Conservation (phyloP, 495 filamentous ascomycete genomes). For the Hypomontagnella monticulosa region DNA sequence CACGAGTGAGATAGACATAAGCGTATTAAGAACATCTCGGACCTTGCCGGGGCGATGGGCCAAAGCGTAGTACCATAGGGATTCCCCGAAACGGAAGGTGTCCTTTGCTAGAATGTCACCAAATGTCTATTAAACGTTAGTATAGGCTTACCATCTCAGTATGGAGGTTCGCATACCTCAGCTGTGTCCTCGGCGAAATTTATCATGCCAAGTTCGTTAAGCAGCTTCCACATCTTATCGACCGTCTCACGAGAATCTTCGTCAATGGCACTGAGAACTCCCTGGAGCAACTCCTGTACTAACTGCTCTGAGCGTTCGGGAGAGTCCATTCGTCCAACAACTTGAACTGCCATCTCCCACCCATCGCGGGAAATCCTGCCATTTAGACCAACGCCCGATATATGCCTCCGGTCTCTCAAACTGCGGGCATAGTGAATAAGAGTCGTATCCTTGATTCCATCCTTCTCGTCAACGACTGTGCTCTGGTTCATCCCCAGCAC, state of each 20-base stretch:
- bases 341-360: conserved; percentile 85
- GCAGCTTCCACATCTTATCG: conserved; percentile 76
- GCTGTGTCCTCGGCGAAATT: conserved; percentile 76
- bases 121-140: conserved; percentile 69
- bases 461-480: conserved; percentile 54
- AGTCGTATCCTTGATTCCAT: conserved; percentile 73
- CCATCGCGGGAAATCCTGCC: conserved; percentile 65
- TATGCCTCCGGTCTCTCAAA: conserved; percentile 55
- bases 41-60: conserved; percentile 78
- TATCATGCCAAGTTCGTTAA: conserved; percentile 74
- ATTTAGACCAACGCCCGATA: conserved; percentile 45
- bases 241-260: conserved; percentile 72
- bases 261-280: conserved; percentile 70
- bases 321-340: conserved; percentile 79
- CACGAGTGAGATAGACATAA: conserved; percentile 85
- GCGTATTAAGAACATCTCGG: conserved; percentile 80
- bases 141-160: conserved; percentile 17
- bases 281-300: conserved; percentile 62
- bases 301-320: conserved; percentile 68
- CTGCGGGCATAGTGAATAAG: conserved; percentile 76
- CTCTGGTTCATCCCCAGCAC: conserved; percentile 60
- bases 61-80: conserved; percentile 86
- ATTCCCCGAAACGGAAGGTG: conserved; percentile 78
- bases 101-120: conserved; percentile 73
- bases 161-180: conserved; percentile 67